Conservation (phyloP, 1,284 basidiomycete species). For the Termitomyces sp. region DNA sequence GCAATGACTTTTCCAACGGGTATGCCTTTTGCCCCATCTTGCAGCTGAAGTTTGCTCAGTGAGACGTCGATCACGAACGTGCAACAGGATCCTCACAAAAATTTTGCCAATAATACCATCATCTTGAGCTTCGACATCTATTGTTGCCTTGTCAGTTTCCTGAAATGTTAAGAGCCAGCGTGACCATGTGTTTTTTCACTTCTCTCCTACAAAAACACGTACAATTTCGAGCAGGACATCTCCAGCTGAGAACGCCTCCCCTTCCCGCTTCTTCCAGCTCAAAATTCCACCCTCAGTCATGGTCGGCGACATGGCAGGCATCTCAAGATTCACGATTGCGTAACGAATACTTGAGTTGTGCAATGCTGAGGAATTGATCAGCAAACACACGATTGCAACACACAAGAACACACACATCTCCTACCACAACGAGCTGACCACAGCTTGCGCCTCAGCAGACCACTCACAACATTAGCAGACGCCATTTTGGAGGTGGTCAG, state of each 20-base stretch:
- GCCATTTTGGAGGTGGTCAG: conserved; percentile 20
- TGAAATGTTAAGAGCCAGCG: conserved; percentile 26
- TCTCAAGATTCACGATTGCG: conserved; percentile 69
- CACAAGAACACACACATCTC: conserved; percentile 16
- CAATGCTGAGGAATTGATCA: conserved; percentile 39
- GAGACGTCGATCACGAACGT: neutral
- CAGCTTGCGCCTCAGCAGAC: conserved; percentile 10
- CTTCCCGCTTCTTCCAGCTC: conserved; percentile 89
- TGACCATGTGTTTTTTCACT: conserved; percentile 4
- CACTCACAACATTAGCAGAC: conserved; percentile 19
- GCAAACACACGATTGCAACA: neutral
- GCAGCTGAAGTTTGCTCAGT: conserved; percentile 42
- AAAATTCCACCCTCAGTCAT: conserved; percentile 98
- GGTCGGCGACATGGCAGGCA: conserved; percentile 98
- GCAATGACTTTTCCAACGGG: conserved; percentile 88
- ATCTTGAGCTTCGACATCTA: conserved; percentile 98
- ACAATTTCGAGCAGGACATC: conserved; percentile 95
- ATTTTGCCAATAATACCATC: conserved; percentile 95
- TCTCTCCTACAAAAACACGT: conserved; percentile 28
- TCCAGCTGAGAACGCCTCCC: conserved; percentile 79
- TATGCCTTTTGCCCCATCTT: conserved; percentile 82
- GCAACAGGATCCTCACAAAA: conserved; percentile 48
- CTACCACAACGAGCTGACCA: conserved; percentile 9
- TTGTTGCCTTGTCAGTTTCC: conserved; percentile 99
- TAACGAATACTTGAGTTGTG: conserved; percentile 49